A percentile compares a stretch with the other conserved stretches of the same genome.
These are phyloP conservation scores for Candida verbasci DNA, from an alignment of 805 yeast genomes.

Conservation along the genomic window DNA sequence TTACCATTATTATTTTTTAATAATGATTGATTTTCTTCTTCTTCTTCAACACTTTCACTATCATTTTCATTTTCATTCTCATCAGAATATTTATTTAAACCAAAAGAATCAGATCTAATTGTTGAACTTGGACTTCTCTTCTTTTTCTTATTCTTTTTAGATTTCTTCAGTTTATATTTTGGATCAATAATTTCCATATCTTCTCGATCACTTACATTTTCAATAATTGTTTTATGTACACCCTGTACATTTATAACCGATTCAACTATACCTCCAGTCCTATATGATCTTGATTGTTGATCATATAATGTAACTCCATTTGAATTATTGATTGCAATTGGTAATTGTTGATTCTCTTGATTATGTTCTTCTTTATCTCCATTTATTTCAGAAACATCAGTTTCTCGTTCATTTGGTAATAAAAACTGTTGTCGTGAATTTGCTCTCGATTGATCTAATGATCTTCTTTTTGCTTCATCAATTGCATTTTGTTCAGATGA, in stretches of 20 bases:
- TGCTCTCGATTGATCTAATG: conserved; percentile 10
- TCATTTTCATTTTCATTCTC: conserved; percentile 8
- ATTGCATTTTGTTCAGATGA: conserved; percentile 43
- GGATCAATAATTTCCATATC: conserved; percentile 25
- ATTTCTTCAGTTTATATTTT: not conserved
- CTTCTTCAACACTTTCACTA: conserved; percentile 1
- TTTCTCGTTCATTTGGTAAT: conserved; percentile 20
- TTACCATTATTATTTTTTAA: conserved; percentile 1
- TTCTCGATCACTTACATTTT: conserved; percentile 51
- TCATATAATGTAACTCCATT: conserved; percentile 15
- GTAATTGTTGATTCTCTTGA: not conserved
- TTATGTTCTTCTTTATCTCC: conserved; percentile 1
- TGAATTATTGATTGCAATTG: not conserved
- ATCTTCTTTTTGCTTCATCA: conserved; percentile 15
- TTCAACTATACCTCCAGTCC: conserved; percentile 70
- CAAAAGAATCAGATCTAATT: conserved; percentile 10
- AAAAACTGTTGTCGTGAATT: conserved; percentile 14
- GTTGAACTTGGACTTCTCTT: conserved; percentile 3
- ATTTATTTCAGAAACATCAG: conserved; percentile 20
- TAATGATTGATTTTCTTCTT: conserved; percentile 8
- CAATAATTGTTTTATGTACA: conserved; percentile 80
- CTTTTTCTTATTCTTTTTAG: conserved; percentile 8
- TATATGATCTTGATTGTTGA: conserved; percentile 33
- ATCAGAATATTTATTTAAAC: conserved; percentile 5
- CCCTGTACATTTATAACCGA: conserved; percentile 81